Percentiles rank a stretch among this genome's conserved stretches.
Evolutionary conservation across 2,329 filamentous ascomycete species (phyloP).

Genomic region (Diaporthe vexans): DNA sequence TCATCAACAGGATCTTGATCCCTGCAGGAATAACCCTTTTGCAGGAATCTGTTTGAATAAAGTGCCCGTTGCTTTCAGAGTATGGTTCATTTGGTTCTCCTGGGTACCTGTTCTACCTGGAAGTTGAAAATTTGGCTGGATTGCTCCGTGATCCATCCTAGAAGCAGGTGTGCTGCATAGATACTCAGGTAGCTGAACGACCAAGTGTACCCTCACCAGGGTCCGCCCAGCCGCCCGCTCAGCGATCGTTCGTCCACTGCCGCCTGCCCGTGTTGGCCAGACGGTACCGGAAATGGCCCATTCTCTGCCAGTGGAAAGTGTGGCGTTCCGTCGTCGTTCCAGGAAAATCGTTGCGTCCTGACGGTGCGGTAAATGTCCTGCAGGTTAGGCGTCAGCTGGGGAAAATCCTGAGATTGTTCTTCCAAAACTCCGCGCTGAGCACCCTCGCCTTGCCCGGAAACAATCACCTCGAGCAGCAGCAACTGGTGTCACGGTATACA

Average conservation of each 20-base stretch:
- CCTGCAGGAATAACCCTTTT: no score
- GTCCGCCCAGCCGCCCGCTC: conserved; percentile 39
- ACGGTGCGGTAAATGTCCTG: conserved; percentile 51
- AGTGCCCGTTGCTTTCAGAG: background rate
- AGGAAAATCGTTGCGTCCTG: conserved; percentile 52
- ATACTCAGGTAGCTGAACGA: background rate
- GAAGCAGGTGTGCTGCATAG: background rate
- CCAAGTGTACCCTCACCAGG: background rate
- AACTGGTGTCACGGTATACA: no score
- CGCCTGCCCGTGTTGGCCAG: conserved; percentile 47
- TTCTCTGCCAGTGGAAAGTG: conserved; percentile 52
- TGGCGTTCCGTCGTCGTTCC: conserved; percentile 53
- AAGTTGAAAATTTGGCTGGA: background rate
- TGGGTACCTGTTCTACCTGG: background rate
- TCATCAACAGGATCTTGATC: background rate
- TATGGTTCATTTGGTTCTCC: background rate
- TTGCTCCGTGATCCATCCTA: no score
- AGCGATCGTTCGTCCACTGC: conserved; percentile 33
- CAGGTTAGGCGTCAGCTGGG: background rate
- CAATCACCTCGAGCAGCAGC: background rate
- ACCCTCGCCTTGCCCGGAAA: background rate
- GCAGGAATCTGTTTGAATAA: no score
- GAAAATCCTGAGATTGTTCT: no score
- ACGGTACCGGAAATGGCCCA: conserved; percentile 51
- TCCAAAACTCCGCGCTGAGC: background rate